Conservation (phyloP, 495 filamentous ascomycete genomes). For the Penicillium canariense region DNA sequence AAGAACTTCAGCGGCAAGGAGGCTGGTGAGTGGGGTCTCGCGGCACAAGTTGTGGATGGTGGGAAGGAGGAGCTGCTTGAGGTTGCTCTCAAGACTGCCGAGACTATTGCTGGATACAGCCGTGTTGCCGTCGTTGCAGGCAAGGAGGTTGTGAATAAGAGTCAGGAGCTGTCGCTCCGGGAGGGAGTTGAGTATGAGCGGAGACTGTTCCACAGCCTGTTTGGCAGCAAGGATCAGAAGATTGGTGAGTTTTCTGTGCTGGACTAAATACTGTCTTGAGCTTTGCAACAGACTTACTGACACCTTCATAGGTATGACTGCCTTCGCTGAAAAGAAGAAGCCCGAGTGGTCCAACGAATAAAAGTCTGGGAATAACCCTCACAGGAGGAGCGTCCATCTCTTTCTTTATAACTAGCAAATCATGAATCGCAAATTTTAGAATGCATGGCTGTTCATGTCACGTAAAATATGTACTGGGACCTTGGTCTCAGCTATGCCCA, state of each 20-base stretch:
- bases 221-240: slow-evolving; percentile 95
- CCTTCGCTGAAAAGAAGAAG: slow-evolving; percentile 93
- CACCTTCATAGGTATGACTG: slow-evolving; percentile 67
- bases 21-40: slow-evolving; percentile 88
- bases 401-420: not conserved
- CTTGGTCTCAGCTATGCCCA: slow-evolving; percentile 4
- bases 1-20: slow-evolving; percentile 75
- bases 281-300: slow-evolving; percentile 16
- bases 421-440: slow-evolving; percentile 2
- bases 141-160: slow-evolving; percentile 98
- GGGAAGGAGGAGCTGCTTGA: slow-evolving; percentile 76
- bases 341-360: slow-evolving; percentile 86
- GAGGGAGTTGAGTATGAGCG: slow-evolving; percentile 96
- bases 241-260: slow-evolving; percentile 56
- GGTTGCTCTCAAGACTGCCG: slow-evolving; percentile 74
- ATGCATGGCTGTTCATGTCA: not conserved
- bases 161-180: slow-evolving; percentile 77
- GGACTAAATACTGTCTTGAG: not conserved
- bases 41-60: slow-evolving; percentile 74
- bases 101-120: slow-evolving; percentile 80
- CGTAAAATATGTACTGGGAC: not conserved
- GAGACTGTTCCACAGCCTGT: slow-evolving; percentile 85
- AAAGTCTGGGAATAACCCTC: slow-evolving; percentile 1
- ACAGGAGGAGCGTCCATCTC: too few relatives aligned
- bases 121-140: slow-evolving; percentile 80